These are phyloP conservation scores for Plasmopara viticola DNA, from an alignment of 352 stramenopile genomes.

Conservation along the genomic window DNA sequence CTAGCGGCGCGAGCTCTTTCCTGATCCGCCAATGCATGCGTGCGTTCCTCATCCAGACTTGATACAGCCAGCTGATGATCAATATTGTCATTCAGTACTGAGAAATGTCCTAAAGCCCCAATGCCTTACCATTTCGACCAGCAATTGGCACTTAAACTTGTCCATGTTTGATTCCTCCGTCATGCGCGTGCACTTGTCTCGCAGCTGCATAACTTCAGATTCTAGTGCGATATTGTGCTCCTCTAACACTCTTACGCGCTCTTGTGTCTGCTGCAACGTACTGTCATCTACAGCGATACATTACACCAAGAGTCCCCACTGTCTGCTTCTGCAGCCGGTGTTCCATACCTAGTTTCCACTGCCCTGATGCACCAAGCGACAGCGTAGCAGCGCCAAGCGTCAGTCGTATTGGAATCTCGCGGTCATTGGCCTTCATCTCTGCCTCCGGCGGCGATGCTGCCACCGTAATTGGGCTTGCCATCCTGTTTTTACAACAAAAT, in stretches of 20 bases:
- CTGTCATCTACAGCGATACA: constrained; percentile 42
- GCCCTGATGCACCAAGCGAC: constrained; percentile 28
- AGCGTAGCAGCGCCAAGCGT: constrained; percentile 50
- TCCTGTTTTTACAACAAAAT: background rate
- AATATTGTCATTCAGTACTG: background rate
- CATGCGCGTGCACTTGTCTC: constrained; percentile 50
- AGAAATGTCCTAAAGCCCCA: background rate
- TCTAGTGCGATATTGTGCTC: constrained; percentile 44
- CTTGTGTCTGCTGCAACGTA: constrained; percentile 36
- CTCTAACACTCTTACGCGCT: constrained; percentile 29
- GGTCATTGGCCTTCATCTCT: constrained; percentile 17
- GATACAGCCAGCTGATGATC: constrained; percentile 61
- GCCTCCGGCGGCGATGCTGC: constrained; percentile 6
- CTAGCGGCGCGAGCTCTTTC: constrained; percentile 53
- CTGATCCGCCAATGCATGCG: constrained; percentile 45
- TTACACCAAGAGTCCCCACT: background rate
- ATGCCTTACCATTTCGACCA: constrained; percentile 75
- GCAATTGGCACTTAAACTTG: constrained; percentile 84
- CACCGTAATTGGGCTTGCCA: constrained; percentile 7
- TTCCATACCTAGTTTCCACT: constrained; percentile 61
- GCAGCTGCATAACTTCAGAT: constrained; percentile 53
- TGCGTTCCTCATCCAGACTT: constrained; percentile 78
- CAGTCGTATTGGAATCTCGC: constrained; percentile 60
- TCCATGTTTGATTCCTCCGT: constrained; percentile 82
- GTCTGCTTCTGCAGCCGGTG: background rate